Evolutionary conservation across 345 rosid species (phyloP).

Genomic region (Brassica cretica): DNA sequence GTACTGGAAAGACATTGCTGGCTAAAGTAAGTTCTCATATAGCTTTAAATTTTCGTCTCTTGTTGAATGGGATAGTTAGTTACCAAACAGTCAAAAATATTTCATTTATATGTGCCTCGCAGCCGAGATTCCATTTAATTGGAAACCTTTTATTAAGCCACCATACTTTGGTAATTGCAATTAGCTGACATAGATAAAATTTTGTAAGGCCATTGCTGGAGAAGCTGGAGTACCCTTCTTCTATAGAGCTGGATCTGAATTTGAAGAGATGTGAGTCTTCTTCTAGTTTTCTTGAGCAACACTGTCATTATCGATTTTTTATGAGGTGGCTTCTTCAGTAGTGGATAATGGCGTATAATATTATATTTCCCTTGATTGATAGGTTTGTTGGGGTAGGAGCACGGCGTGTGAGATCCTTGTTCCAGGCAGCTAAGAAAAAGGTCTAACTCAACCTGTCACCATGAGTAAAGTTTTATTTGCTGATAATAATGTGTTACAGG

Average conservation of each 20-base stretch:
- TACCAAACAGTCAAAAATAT: neutral
- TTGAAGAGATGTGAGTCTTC: conserved; percentile 94
- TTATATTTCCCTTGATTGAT: conserved; percentile 31
- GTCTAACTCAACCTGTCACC: conserved; percentile 41
- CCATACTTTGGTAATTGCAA: neutral
- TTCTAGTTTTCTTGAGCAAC: conserved; percentile 6
- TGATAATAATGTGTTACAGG: conserved; percentile 50
- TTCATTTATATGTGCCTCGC: conserved; percentile 7
- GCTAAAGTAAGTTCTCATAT: conserved; percentile 69
- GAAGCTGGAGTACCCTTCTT: conserved; percentile 99
- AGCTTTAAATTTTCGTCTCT: neutral
- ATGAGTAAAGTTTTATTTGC: neutral
- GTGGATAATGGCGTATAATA: neutral
- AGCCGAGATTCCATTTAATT: neutral
- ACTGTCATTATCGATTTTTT: neutral
- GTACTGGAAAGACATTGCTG: conserved; percentile 96
- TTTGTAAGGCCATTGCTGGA: conserved; percentile 95
- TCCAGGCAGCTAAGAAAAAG: conserved; percentile 98
- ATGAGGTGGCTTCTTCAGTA: neutral
- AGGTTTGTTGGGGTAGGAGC: conserved; percentile 99
- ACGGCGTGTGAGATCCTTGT: conserved; percentile 91
- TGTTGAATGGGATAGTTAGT: neutral
- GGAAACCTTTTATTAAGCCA: neutral
- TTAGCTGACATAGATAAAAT: conserved; percentile 24
- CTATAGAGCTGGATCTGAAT: conserved; percentile 99